Base-by-base conservation (phyloP, 345 rosid species). In the Brassica incana region DNA sequence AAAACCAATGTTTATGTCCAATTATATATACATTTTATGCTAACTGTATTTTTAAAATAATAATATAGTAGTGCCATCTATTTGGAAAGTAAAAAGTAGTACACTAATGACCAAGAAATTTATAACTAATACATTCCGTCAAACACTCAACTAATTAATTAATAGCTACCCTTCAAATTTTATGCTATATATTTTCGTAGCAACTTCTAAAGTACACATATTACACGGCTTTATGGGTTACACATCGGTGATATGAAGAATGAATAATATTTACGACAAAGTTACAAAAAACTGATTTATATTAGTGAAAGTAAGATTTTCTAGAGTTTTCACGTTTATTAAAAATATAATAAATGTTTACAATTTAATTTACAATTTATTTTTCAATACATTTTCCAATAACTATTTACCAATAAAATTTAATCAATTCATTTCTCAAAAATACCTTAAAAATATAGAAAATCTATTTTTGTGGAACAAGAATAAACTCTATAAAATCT, bases 21-120 rank as follows among this genome's bases (percentile, higher is more conserved):
- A 50, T 50, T 50, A 14, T 50, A 50, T n/a, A 27, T 27, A 27
- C 30, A 27, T 27, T 27, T 27, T 27, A 27, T 27, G 30, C 30
- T 27, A 27, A 27, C 30, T 2, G 54, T 50, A 15, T 15, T 27
- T 27, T 45, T 20, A 5, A 18, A 27, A 27, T 27, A 27, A 8
- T 8, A 25, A 38, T 67, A 56, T 16, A 59, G 33, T 43, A 69
- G 62, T 45, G 61, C 20, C 5, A 48, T 62, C n/a, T 76, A 10
- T 48, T 5, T 33, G 75, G 70, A 77, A 77, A 63, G 63, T 63
- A 45, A 77, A 71, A 71, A 71, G 76, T 25, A 36, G 58, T 71
- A 70, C 38, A 27, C n/a, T 20, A 35, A 48, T 50, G 75, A 77
- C 80, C 71, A 69, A 48, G 70, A 77, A 48, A 35, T 63, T 63